Evolutionary conservation across 495 filamentous ascomycete species (phyloP).

Genomic region (Aspergillus incahuasiensis): DNA sequence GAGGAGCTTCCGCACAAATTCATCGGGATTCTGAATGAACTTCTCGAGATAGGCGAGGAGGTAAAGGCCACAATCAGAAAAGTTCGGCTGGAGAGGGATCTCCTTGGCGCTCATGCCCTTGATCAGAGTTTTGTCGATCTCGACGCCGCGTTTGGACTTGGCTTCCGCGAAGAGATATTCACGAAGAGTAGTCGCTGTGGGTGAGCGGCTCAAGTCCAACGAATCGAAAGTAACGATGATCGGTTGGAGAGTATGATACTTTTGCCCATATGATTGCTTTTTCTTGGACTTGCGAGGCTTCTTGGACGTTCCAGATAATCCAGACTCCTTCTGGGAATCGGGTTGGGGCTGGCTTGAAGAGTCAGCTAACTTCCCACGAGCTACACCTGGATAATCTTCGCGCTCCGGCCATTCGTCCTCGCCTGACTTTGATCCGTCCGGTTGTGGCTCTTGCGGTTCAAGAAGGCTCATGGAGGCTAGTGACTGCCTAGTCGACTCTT

Average conservation of each 20-base stretch:
- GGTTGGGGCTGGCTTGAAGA: background rate
- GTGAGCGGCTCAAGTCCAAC: slow-evolving; percentile 55
- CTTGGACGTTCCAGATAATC: slow-evolving; percentile 1
- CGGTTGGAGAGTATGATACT: slow-evolving; percentile 40
- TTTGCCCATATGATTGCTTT: slow-evolving; percentile 23
- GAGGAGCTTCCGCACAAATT: slow-evolving; percentile 56
- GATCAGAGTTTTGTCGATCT: slow-evolving; percentile 46
- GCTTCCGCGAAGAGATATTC: slow-evolving; percentile 75
- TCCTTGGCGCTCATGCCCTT: slow-evolving; percentile 63
- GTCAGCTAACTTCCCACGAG: slow-evolving; percentile 13
- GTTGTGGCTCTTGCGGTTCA: slow-evolving; percentile 10
- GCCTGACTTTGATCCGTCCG: slow-evolving; percentile 1
- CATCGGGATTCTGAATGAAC: slow-evolving; percentile 66
- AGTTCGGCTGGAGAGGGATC: slow-evolving; percentile 79
- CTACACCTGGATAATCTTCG: slow-evolving; percentile 20
- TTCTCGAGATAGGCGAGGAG: slow-evolving; percentile 76
- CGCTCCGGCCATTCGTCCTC: slow-evolving; percentile 24
- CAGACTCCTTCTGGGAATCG: background rate
- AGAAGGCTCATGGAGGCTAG: slow-evolving; percentile 25
- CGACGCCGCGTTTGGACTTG: slow-evolving; percentile 58
- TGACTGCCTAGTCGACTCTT: slow-evolving; percentile 20
- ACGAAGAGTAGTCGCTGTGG: slow-evolving; percentile 60
- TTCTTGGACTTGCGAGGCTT: slow-evolving; percentile 25
- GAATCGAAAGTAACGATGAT: slow-evolving; percentile 90
- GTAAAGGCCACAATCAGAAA: slow-evolving; percentile 84